Conservation (phyloP, 1,284 basidiomycete species). For the Stygiomarasmius scandens region DNA sequence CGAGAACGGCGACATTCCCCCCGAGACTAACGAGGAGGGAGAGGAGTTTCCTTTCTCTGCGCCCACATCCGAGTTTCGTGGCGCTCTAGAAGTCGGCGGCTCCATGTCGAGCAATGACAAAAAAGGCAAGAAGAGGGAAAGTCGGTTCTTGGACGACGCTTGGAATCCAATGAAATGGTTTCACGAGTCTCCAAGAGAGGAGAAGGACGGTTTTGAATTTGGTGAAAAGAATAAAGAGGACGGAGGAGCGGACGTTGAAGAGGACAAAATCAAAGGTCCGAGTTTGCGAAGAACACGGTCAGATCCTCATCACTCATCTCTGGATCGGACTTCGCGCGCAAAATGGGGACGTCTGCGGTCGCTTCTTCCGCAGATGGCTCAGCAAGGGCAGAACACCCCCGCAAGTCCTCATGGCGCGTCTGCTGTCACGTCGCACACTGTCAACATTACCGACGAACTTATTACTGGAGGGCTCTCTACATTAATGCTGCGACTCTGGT, state of each 20-base stretch:
- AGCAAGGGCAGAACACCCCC: conserved; percentile 29
- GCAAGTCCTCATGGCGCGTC: conserved; percentile 40
- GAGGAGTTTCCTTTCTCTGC: conserved; percentile 28
- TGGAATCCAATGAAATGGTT: conserved; percentile 62
- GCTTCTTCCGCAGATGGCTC: conserved; percentile 60
- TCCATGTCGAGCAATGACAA: conserved; percentile 48
- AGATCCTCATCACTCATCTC: conserved; percentile 21
- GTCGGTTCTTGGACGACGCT: conserved; percentile 46
- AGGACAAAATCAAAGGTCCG: conserved; percentile 18
- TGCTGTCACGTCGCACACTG: conserved; percentile 50
- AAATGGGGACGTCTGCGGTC: conserved; percentile 68
- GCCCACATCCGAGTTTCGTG: conserved; percentile 53
- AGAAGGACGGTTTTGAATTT: conserved; percentile 39
- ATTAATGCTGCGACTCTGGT: conserved; percentile 85
- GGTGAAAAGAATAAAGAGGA: conserved; percentile 20
- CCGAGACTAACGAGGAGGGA: conserved; percentile 34
- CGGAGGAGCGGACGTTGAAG: conserved; percentile 22
- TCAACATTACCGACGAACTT: conserved; percentile 86
- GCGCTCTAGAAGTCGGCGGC: conserved; percentile 56
- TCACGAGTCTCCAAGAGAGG: conserved; percentile 54
- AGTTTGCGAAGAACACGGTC: conserved; percentile 45
- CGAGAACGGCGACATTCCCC: conserved; percentile 27
- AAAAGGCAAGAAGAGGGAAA: conserved; percentile 59
- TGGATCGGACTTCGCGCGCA: conserved; percentile 35
- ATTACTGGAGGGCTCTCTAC: conserved; percentile 81